phyloP scores from a whole-genome alignment of 768 basidiomycete species.

The Xerocomellus chrysenteron region DNA sequence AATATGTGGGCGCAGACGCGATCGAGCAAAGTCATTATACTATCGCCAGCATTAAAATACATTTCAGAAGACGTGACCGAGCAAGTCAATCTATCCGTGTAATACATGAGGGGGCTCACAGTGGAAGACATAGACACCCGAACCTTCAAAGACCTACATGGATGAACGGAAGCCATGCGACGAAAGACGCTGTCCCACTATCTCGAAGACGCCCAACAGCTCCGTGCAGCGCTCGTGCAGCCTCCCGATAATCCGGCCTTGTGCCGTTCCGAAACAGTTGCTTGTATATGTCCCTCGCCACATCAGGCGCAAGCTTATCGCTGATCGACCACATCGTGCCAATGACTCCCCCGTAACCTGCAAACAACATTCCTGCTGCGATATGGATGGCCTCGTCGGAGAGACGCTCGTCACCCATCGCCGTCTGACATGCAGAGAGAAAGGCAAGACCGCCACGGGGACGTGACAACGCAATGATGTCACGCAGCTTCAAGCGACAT shows the following conservation, averaged over 20 bases:
- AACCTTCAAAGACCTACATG: too few species aligned
- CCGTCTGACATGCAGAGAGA: conserved; percentile 44
- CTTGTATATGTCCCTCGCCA: neutral
- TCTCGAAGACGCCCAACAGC: neutral
- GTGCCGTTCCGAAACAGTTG: neutral
- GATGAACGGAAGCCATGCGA: too few species aligned
- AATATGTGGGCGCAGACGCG: too few species aligned
- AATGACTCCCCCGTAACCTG: conserved; percentile 32
- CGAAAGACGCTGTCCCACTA: too few species aligned
- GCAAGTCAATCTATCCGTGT: too few species aligned
- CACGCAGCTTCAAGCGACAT: neutral
- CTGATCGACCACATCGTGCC: conserved; percentile 46
- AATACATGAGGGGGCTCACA: too few species aligned
- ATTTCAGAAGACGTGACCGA: too few species aligned
- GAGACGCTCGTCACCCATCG: too few species aligned
- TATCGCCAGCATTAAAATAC: too few species aligned
- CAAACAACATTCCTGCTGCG: conserved; percentile 35
- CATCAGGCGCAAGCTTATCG: conserved; percentile 20
- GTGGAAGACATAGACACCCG: too few species aligned
- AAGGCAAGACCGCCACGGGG: conserved; percentile 35
- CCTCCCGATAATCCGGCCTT: neutral
- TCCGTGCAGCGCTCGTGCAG: neutral
- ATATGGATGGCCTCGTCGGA: too few species aligned
- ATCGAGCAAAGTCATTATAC: too few species aligned
- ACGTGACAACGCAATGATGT: neutral